Evolutionary conservation across 73 alveolate genomes (phyloP), one percentile per base, ranked within the genome.

Genomic region (Effrenium voratum): DNA sequence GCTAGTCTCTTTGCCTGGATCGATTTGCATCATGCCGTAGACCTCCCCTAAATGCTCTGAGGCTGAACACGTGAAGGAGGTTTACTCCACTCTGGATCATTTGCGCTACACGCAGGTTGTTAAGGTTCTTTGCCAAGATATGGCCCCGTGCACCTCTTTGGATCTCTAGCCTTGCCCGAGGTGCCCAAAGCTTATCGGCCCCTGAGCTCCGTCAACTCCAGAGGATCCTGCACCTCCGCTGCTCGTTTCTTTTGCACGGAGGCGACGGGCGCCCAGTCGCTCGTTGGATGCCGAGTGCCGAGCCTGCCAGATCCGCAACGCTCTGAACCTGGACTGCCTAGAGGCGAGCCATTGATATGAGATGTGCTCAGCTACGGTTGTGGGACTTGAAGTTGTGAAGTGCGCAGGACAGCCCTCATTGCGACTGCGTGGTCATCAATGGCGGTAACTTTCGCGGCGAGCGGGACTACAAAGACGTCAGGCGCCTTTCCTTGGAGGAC

Each of bases 361-460:
- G 22, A 16, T 43, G 13, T 77, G 55, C 60, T 0, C 63, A 40
- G 40, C 16, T 40, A 66, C 30, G 47, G 68, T 22, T 3, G 52
- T 36, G 10, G 24, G 52, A 34, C 80, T 68, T 68, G 80, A 36
- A 68, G 72, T 57, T 22, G 28, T 22, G 72, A 57, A 57, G 72
- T 22, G 8, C 44, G 28, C 70, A 90, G 86, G 97, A 76, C 46
- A 47, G 70, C 44, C 86, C 49, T 45, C 97, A 90, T 75, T 90
- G 97, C 55, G 97, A 90, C 59, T 90, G 97, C 47, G 97, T 90
- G 15, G 88, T 90, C 70, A 90, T 90, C 97, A 90, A 90, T 22
- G 97, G 97, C 28, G 97, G 97, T 46, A 90, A 90, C 87, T 90
- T 90, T 44, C 86, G 97, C 34, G 97, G 97, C 10, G 97, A 90